phyloP scores from a whole-genome alignment of 805 yeast species.

The Metschnikowia baotianmanensis region DNA sequence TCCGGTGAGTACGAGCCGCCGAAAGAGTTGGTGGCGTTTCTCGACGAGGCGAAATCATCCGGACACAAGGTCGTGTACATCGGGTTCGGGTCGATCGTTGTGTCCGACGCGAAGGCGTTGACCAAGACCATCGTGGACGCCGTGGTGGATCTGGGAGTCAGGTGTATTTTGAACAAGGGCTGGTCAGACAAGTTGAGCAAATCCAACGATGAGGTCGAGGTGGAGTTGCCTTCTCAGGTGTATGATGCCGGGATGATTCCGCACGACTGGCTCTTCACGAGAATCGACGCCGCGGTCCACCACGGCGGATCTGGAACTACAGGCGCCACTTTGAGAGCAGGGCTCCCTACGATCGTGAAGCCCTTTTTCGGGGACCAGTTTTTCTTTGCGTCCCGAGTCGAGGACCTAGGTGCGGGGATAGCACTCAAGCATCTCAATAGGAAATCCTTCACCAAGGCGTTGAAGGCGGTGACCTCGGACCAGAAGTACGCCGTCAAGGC shows the following conservation, averaged over 20 bases:
- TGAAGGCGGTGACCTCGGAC: slow-evolving; percentile 66
- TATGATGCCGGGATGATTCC: slow-evolving; percentile 73
- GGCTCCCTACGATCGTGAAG: slow-evolving; percentile 84
- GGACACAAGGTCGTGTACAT: slow-evolving; percentile 78
- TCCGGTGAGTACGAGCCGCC: slow-evolving; percentile 57
- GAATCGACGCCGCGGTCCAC: slow-evolving; percentile 90
- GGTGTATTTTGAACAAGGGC: slow-evolving; percentile 88
- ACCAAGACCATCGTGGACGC: slow-evolving; percentile 79
- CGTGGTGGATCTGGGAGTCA: slow-evolving; percentile 73
- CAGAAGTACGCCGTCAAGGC: slow-evolving; percentile 70
- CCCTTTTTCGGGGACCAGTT: slow-evolving; percentile 98
- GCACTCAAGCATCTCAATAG: slow-evolving; percentile 65
- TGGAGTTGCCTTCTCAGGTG: slow-evolving; percentile 63
- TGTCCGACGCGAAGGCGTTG: slow-evolving; percentile 72
- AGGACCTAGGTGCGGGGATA: slow-evolving; percentile 85
- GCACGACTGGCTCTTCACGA: slow-evolving; percentile 92
- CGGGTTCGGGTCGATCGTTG: slow-evolving; percentile 96
- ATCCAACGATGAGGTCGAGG: slow-evolving; percentile 19
- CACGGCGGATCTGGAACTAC: slow-evolving; percentile 98
- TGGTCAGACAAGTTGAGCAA: slow-evolving; percentile 79
- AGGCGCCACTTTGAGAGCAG: slow-evolving; percentile 84
- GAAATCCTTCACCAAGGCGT: slow-evolving; percentile 61
- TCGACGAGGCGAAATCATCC: slow-evolving; percentile 56
- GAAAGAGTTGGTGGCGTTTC: slow-evolving; percentile 52
- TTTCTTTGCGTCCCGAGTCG: slow-evolving; percentile 83